Conservation (phyloP, 192 early-diverging fungal genomes). For the Podila verticillata region DNA sequence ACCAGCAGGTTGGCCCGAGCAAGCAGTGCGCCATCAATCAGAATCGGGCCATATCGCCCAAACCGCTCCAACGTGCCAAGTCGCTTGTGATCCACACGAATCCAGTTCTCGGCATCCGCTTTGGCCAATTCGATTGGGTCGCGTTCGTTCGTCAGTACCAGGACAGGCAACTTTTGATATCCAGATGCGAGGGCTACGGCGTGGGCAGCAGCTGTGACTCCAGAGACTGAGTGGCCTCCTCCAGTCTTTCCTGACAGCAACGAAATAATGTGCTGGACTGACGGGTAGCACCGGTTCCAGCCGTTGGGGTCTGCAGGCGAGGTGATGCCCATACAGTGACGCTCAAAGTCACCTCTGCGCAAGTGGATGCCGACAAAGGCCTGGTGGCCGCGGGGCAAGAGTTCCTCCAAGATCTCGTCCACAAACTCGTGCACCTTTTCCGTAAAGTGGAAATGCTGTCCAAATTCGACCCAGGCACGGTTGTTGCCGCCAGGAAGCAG, state of each 20-base stretch:
- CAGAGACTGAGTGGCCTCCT: not conserved
- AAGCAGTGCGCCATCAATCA: constrained; percentile 40
- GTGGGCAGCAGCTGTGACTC: not conserved
- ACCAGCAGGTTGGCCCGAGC: constrained; percentile 21
- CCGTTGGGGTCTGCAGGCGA: constrained; percentile 46
- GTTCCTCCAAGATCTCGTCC: constrained; percentile 18
- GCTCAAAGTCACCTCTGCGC: constrained; percentile 34
- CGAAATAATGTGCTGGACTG: constrained; percentile 32
- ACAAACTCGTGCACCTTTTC: constrained; percentile 22
- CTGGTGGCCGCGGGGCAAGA: constrained; percentile 9
- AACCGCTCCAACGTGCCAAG: constrained; percentile 30
- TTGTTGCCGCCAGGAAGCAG: constrained; percentile 32
- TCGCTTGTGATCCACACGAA: constrained; percentile 26
- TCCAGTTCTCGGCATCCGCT: constrained; percentile 38
- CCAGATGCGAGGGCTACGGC: not conserved
- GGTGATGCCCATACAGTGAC: constrained; percentile 34
- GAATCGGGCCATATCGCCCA: constrained; percentile 32
- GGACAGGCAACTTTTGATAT: constrained; percentile 17
- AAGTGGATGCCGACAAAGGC: constrained; percentile 36
- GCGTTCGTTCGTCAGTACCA: constrained; percentile 34
- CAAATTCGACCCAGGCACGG: constrained; percentile 38
- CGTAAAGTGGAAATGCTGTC: constrained; percentile 34
- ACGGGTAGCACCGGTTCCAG: constrained; percentile 49
- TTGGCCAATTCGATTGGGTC: constrained; percentile 34
- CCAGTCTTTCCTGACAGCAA: not conserved